Evolutionary conservation across 2,329 filamentous ascomycete species (phyloP).

Genomic region (Talaromyces amestolkiae): DNA sequence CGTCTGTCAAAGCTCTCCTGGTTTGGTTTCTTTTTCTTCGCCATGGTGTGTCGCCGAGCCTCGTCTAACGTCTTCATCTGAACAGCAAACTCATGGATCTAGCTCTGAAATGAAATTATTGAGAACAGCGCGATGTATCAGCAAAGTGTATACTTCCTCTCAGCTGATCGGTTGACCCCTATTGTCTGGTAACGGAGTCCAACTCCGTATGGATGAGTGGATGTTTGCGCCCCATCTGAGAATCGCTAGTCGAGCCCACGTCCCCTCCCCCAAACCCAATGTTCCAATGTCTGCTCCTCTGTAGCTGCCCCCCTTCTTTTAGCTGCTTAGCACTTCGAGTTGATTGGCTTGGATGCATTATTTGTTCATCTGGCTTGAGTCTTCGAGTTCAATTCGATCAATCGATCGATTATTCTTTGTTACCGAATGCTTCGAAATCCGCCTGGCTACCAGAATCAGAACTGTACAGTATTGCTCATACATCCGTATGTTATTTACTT

Average conservation of each 20-base stretch:
- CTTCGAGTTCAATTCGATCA: not conserved
- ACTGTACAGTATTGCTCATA: not conserved
- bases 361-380: not conserved
- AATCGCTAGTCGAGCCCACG: slow-evolving; percentile 8
- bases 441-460: not conserved
- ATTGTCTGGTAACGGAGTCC: not conserved
- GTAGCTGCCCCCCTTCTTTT: not conserved
- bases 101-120: too few species aligned
- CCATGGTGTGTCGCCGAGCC: not conserved
- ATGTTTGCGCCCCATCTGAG: slow-evolving; percentile 10
- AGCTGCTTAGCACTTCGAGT: not conserved
- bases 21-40: not conserved
- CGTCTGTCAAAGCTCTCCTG: not conserved
- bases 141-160: not conserved
- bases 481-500: not conserved
- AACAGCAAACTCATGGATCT: too few species aligned
- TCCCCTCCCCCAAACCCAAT: not conserved
- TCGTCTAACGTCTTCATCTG: not conserved
- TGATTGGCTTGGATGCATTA: slow-evolving; percentile 3
- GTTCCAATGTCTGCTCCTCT: not conserved
- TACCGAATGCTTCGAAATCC: not conserved
- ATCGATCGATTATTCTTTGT: not conserved
- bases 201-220: not conserved
- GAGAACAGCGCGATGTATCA: too few species aligned
- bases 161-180: not conserved